Conservation (phyloP, 441 rosid genomes). For the Jatropha podagrica region DNA sequence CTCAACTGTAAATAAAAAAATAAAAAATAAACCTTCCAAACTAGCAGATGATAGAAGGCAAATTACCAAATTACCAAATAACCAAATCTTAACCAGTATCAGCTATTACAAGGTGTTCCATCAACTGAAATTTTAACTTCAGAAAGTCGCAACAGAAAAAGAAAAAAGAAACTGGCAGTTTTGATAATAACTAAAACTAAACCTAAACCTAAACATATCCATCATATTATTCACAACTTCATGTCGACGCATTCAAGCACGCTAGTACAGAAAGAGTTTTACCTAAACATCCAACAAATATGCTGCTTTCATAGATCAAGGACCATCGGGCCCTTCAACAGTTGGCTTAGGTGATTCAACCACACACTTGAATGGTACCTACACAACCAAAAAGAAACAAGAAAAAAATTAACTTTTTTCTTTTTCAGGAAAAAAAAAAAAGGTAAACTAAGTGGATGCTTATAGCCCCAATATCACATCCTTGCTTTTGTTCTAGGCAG, state of each 20-base stretch:
- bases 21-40: too few species aligned
- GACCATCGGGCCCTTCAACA: neutral
- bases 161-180: neutral
- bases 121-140: neutral
- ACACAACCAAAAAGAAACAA: neutral
- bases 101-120: neutral
- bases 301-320: neutral
- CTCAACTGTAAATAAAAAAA: too few species aligned
- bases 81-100: neutral
- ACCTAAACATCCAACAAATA: neutral
- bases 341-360: neutral
- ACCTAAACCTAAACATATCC: neutral
- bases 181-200: neutral
- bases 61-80: too few species aligned
- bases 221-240: neutral
- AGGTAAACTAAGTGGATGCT: neutral
- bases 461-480: neutral
- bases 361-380: neutral
- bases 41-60: too few species aligned
- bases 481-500: neutral
- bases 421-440: neutral
- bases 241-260: constrained; percentile 5
- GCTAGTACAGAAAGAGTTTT: neutral
- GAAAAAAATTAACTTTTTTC: too few species aligned
- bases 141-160: neutral